Evolutionary conservation across 1,139 yeast species (phyloP), one percentile per base, ranked within the genome.

Genomic region (Pichia sp.): DNA sequence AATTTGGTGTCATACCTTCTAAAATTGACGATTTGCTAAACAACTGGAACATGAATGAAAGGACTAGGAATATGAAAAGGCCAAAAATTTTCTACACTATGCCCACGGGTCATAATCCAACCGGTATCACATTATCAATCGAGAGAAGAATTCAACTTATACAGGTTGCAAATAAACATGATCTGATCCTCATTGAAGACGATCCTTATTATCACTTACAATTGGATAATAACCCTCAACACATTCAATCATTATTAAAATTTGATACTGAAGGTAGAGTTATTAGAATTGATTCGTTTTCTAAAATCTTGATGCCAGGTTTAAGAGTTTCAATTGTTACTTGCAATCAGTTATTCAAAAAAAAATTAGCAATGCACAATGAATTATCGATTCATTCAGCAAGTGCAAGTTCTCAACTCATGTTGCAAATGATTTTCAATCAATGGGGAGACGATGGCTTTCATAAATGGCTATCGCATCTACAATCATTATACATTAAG

Each of bases 241-340:
- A 76, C 41, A 58, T 74, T 42, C 82, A 84, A 27, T 82, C 92
- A 22, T 83, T 83, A 66, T 62, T 85, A 46, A 77, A 83, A 18
- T 62, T 85, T 57, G 97, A 89, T 65, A 72, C 73, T 2, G 86
- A 84, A 48, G 96, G 96, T 35, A 74, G 96, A 56, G 96, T 90
- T 26, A 64, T 90, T 47, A 79, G 97, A 64, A 75, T 90, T 60
- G 97, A 90, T 65, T 86, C 97, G 1, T 82, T 86, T 67, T 88
- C 96, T 53, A 90, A 90, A 72, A 90, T 88, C 42, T 69, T 89
- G 53, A 96, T 96, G 24, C 97, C 97, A 1, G 97, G 97, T 40
- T 65, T 83, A 47, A 77, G 97, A 64, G 67, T 85, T 46, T 92
- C 96, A 13, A 84, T 89, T 76, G 76, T 89, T 52, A 82, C 85